These are phyloP conservation scores for Rhodotorula graminis DNA, from an alignment of 768 basidiomycete species.

Conservation along the genomic window DNA sequence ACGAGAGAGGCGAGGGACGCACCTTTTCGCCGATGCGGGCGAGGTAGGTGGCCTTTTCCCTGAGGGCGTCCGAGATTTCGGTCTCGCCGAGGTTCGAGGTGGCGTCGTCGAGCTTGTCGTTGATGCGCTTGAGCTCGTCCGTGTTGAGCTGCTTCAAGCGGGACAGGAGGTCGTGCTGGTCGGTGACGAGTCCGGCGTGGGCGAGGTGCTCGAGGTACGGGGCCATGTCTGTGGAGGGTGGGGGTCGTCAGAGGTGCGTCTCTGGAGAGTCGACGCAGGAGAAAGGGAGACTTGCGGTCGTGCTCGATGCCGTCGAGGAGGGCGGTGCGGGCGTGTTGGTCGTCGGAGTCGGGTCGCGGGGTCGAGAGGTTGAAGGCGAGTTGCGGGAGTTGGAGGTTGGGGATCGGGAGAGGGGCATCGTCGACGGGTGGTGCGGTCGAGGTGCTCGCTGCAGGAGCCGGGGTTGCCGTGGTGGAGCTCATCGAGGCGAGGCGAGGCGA, in stretches of 20 bases:
- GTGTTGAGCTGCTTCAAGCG: constrained; percentile 66
- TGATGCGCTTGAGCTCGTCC: constrained; percentile 66
- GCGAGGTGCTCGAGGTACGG: constrained; percentile 57
- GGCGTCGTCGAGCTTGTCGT: constrained; percentile 74
- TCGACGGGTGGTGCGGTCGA: constrained; percentile 45
- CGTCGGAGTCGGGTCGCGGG: constrained; percentile 49
- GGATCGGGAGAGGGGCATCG: constrained; percentile 75
- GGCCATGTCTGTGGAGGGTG: constrained; percentile 65
- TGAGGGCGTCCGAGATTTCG: constrained; percentile 82
- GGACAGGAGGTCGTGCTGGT: constrained; percentile 50
- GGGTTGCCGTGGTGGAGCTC: neutral
- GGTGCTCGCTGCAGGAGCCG: neutral
- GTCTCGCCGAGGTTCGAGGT: constrained; percentile 87
- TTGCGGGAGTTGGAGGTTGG: constrained; percentile 76
- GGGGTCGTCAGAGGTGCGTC: too few species aligned
- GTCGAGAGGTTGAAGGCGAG: constrained; percentile 69
- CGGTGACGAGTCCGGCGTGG: neutral
- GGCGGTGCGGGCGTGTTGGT: constrained; percentile 61
- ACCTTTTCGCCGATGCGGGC: constrained; percentile 82
- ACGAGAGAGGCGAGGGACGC: constrained; percentile 4
- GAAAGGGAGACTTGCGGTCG: constrained; percentile 61
- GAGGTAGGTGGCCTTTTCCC: constrained; percentile 75
- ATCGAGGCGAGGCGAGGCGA: neutral
- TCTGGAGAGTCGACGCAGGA: too few species aligned
- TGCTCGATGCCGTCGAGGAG: constrained; percentile 70